Percentiles rank a stretch among this genome's conserved stretches.
Conservation (phyloP, 225 moss, liverwort and hornwort genomes). For the Neckera pumila region DNA sequence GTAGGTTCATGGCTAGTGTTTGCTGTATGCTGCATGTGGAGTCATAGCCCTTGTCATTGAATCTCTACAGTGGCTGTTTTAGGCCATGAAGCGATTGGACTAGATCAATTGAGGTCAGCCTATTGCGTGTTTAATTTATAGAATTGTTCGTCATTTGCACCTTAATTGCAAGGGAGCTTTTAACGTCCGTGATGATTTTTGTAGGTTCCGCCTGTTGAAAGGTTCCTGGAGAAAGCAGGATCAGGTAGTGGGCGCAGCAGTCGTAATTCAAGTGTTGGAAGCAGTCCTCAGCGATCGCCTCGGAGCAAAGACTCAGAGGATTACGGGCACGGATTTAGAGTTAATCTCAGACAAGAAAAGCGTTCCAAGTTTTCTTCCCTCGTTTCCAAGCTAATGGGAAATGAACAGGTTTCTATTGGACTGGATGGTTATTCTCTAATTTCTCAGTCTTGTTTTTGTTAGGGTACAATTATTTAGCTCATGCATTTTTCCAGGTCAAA, state of each 20-base stretch:
- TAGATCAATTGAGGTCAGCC: neutral
- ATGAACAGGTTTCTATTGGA: slow-evolving; percentile 42
- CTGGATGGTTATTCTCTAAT: neutral
- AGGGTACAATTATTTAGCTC: neutral
- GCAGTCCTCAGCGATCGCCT: slow-evolving; percentile 76
- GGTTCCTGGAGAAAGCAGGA: slow-evolving; percentile 75
- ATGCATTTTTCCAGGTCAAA: neutral
- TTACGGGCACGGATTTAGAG: slow-evolving; percentile 56
- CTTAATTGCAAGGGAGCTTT: neutral
- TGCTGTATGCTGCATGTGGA: neutral
- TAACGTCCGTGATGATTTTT: neutral
- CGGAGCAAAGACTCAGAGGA: slow-evolving; percentile 44
- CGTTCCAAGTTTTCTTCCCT: slow-evolving; percentile 84
- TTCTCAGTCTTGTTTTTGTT: neutral
- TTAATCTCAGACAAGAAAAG: slow-evolving; percentile 75
- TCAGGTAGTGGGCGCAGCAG: slow-evolving; percentile 39
- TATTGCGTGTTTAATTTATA: neutral
- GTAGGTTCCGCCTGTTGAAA: slow-evolving; percentile 86
- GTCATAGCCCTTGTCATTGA: neutral
- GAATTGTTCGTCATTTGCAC: neutral
- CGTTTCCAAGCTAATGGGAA: slow-evolving; percentile 73
- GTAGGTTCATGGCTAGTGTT: neutral
- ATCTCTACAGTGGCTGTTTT: neutral
- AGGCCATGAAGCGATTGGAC: neutral
- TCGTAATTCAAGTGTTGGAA: slow-evolving; percentile 57